These are phyloP conservation scores for Fusarium oxysporum DNA, from an alignment of 2,329 filamentous ascomycete species.

Conservation along the genomic window DNA sequence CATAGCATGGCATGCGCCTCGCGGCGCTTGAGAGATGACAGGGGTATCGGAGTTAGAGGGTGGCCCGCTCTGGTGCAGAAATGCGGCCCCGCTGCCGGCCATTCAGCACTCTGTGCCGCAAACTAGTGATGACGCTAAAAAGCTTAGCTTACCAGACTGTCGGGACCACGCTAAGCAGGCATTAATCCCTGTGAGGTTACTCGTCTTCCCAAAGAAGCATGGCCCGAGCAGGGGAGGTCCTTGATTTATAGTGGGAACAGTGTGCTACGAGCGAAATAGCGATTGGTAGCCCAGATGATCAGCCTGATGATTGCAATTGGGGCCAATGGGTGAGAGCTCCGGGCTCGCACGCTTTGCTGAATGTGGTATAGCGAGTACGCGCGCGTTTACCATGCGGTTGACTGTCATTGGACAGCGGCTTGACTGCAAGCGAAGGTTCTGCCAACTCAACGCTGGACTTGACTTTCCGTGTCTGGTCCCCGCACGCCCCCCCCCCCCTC, in stretches of 20 bases:
- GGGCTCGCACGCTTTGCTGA: slow-evolving; percentile 27
- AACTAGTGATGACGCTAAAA: slow-evolving; percentile 26
- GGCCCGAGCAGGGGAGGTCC: slow-evolving; percentile 19
- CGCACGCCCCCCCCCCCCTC: slow-evolving; percentile 32
- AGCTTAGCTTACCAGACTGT: slow-evolving; percentile 51
- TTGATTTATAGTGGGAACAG: not conserved
- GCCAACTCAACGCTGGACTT: slow-evolving; percentile 45
- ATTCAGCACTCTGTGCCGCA: slow-evolving; percentile 43
- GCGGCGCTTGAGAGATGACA: slow-evolving; percentile 38
- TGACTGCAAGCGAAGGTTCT: slow-evolving; percentile 47
- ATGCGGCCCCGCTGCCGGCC: slow-evolving; percentile 43
- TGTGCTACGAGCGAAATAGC: too few relatives aligned
- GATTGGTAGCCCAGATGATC: slow-evolving; percentile 36
- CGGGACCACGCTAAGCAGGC: slow-evolving; percentile 51
- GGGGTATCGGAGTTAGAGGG: slow-evolving; percentile 35
- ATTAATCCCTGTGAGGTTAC: slow-evolving; percentile 4
- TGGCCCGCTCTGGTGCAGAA: slow-evolving; percentile 10
- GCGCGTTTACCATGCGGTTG: slow-evolving; percentile 47
- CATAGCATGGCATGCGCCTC: slow-evolving; percentile 30
- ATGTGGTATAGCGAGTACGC: slow-evolving; percentile 39
- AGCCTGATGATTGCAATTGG: not conserved
- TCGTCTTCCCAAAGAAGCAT: slow-evolving; percentile 13
- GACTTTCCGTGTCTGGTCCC: slow-evolving; percentile 4
- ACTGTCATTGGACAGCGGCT: slow-evolving; percentile 48
- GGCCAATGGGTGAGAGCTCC: slow-evolving; percentile 46